Base-by-base conservation (phyloP, 2,329 filamentous ascomycete genomes). In the Sphaerulina musiva region DNA sequence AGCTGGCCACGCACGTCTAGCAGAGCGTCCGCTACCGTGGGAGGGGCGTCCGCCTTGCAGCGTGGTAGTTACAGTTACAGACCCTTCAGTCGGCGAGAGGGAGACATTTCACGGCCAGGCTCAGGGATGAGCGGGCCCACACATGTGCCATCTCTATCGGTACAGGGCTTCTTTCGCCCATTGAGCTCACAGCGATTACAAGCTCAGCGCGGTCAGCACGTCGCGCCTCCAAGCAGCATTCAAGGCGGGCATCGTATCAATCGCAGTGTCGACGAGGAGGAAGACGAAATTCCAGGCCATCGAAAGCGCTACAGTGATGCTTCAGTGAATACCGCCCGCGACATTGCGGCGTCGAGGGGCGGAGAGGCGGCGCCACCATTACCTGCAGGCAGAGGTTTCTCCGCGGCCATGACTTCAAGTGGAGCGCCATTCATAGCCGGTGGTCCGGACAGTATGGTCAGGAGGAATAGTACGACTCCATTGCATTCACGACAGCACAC, bases 161-260 rank as follows among this genome's bases (percentile, higher is more conserved):
- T 89, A 12, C 87, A 92, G 66, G 92, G 89, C 51, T 97, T 98
- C 74, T 95, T 95, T 68, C 86, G 86, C 20, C 93, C 93, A 39
- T 95, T 98, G 89, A 97, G 91, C 73, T 95, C 92, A 23, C 90
- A 95, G 70, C 86, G 89, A 69, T 77, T 97, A 48, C 92, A 97
- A 73, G 90, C 90, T 51, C 93, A 97, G 72, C 80, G 92, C 69
- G 84, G 85, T 59, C 81, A 77, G 62, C 72, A 66, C 17, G 54
- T 59, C 8, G 51, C 51, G 11, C 42, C 58, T 43, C 59, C 59
- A 23, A 51, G 56, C 26, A 63, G 55, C 46, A 46, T 42, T 5
- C 54, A 53, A 20, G 49, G 48, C 23, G 49, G 49, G 23, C 54
- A 57, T 46, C 51, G 43, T 17, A 20, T 49, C 6, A 46, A 53